phyloP scores from a whole-genome alignment of 257 asterid genomes.

The Scutellaria minor region DNA sequence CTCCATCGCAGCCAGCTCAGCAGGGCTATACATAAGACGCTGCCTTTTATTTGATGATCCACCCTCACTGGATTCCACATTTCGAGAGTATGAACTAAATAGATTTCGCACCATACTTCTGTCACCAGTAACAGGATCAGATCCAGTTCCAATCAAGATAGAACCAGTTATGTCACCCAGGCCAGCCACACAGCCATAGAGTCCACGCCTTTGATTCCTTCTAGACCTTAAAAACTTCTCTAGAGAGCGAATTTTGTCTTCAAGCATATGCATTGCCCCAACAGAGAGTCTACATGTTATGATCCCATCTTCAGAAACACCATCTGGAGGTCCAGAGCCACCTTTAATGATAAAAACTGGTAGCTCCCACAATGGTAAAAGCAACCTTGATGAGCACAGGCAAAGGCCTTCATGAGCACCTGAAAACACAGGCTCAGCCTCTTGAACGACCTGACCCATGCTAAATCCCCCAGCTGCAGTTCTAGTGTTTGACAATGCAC shows the following conservation, averaged over 20 bases:
- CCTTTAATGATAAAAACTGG: slow-evolving; percentile 82
- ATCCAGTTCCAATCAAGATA: slow-evolving; percentile 77
- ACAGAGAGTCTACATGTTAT: slow-evolving; percentile 75
- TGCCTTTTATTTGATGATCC: slow-evolving; percentile 77
- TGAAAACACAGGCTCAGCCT: slow-evolving; percentile 95
- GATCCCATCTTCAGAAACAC: slow-evolving; percentile 61
- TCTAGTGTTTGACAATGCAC: slow-evolving; percentile 84
- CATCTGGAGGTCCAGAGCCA: slow-evolving; percentile 55
- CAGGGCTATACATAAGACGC: slow-evolving; percentile 83
- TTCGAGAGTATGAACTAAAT: slow-evolving; percentile 76
- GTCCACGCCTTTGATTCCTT: slow-evolving; percentile 89
- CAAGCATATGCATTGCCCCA: slow-evolving; percentile 81
- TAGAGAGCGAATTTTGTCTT: slow-evolving; percentile 88
- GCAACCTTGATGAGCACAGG: slow-evolving; percentile 89
- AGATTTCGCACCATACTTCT: slow-evolving; percentile 82
- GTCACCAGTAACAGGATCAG: slow-evolving; percentile 76
- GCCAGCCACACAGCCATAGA: slow-evolving; percentile 95
- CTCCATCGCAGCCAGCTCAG: slow-evolving; percentile 99
- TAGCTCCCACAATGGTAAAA: slow-evolving; percentile 93
- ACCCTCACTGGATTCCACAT: slow-evolving; percentile 60
- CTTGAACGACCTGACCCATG: slow-evolving; percentile 99
- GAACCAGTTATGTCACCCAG: slow-evolving; percentile 89
- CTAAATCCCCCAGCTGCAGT: slow-evolving; percentile 93
- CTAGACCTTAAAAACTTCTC: slow-evolving; percentile 89
- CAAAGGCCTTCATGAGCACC: slow-evolving; percentile 96